A percentile compares a stretch with the other conserved stretches of the same genome.
Conservation (phyloP, 345 rosid genomes). For the Salix viminalis region DNA sequence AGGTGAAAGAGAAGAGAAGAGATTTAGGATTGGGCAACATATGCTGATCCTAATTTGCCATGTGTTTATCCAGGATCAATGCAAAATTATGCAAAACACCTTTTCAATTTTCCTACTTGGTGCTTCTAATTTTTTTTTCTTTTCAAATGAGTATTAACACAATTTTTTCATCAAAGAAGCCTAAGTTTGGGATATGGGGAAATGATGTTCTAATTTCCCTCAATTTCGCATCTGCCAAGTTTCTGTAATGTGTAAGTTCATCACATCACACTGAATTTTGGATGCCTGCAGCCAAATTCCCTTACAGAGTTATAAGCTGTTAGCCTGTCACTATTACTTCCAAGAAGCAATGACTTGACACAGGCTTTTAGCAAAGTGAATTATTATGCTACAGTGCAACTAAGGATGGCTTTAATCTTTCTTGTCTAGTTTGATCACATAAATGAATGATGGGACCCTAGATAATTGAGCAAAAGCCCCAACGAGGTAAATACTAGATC, state of each 20-base stretch:
- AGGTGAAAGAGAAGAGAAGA: neutral
- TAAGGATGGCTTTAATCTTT: neutral
- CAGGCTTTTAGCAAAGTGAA: neutral
- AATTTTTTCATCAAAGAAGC: neutral
- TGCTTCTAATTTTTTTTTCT: neutral
- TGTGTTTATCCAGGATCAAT: neutral
- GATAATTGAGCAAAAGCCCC: neutral
- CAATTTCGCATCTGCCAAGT: neutral
- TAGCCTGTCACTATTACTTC: neutral
- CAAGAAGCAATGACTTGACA: neutral
- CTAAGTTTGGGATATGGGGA: neutral
- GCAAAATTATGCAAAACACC: neutral
- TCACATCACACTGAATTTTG: neutral
- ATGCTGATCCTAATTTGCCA: neutral
- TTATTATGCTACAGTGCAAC: neutral
- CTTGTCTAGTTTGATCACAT: neutral
- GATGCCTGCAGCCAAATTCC: neutral
- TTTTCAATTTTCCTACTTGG: neutral
- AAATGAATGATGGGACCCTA: neutral
- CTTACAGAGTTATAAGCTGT: neutral
- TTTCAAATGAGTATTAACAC: neutral
- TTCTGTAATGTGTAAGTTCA: neutral
- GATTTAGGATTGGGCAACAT: neutral
- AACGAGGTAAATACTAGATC: neutral
- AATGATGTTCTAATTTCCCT: neutral